A percentile compares a stretch with the other conserved stretches of the same genome.
Evolutionary conservation across 768 basidiomycete genomes (phyloP).

Genomic region (Leccinellum luteum): DNA sequence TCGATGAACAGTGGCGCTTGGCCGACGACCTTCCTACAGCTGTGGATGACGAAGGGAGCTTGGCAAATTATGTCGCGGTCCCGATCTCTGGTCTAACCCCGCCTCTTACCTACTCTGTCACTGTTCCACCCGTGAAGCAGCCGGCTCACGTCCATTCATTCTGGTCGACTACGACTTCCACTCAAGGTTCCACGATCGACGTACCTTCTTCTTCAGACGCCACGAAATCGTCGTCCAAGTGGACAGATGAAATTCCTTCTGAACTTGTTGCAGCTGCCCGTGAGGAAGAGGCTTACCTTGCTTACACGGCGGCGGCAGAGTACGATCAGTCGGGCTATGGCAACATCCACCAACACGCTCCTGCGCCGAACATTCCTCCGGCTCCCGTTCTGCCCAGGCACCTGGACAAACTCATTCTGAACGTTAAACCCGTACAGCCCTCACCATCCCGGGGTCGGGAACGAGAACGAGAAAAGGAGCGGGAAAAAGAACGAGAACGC

Average conservation of each 20-base stretch:
- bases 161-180: slow-evolving; percentile 40
- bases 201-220: slow-evolving; percentile 24
- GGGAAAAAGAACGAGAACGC: slow-evolving; percentile 34
- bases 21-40: slow-evolving; percentile 80
- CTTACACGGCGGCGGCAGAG: slow-evolving; percentile 30
- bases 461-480: slow-evolving; percentile 35
- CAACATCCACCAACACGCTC: slow-evolving; percentile 40
- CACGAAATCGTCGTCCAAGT: slow-evolving; percentile 39
- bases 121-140: slow-evolving; percentile 32
- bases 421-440: slow-evolving; percentile 40
- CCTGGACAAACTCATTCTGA: slow-evolving; percentile 91
- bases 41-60: slow-evolving; percentile 89
- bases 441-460: slow-evolving; percentile 33
- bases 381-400: slow-evolving; percentile 89
- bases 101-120: slow-evolving; percentile 31
- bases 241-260: slow-evolving; percentile 79
- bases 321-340: slow-evolving; percentile 33
- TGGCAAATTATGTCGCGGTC: slow-evolving; percentile 88
- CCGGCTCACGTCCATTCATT: slow-evolving; percentile 37
- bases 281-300: slow-evolving; percentile 79
- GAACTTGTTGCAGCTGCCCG: slow-evolving; percentile 77
- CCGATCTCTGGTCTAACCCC: slow-evolving; percentile 34
- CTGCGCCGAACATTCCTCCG: slow-evolving; percentile 79
- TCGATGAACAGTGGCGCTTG: slow-evolving; percentile 85
- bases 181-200: slow-evolving; percentile 30